Evolutionary conservation across 108 stramenopile species (phyloP), one percentile per base, ranked within the genome.

Genomic region (Cyclostephanos invisitatus): DNA sequence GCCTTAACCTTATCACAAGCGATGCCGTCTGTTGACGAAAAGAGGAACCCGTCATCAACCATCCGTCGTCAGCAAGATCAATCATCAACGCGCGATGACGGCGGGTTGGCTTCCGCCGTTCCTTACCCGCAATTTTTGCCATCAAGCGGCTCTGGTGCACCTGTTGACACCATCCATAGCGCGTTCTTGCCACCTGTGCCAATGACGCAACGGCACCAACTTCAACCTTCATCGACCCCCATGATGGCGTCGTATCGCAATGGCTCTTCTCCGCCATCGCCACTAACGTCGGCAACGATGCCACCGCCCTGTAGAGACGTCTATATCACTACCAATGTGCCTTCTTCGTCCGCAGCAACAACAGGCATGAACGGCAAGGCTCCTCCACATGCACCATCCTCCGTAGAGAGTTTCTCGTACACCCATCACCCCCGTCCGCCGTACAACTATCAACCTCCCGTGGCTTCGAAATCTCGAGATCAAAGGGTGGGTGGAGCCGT

Each of bases 131-230:
- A 1, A 59, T 32, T 36, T 29, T 15, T 4, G 21, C 9, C 60
- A 61, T 57, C 8, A 10, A 11, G 27, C 27, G 7, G 24, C 22
- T 54, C 22, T 2, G 32, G 29, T 15, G 32, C 29, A 0, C 4
- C 27, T n/a, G 20, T n/a, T 21, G 60, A 61, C 40, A 37, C 60
- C 35, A 61, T 61, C 60, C 60, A 61, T 17, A 61, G 29, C 36
- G 60, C 36, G 2, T 61, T 61, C 29, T 61, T 61, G 60, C 60
- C 60, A 20, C 60, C 60, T 2, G 4, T 61, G 60, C 60, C 60
- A 4, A 36, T 36, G 36, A 27, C 7, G 27, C 36, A 38, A 61
- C 40, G 29, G 60, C 21, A 57, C 29, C 60, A 18, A 42, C 36
- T 37, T 4, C 29, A 17, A 40, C 17, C 60, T 5, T 40, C 40